Conservation (phyloP, 2,329 filamentous ascomycete species). For the Akanthomyces uredinophilus region DNA sequence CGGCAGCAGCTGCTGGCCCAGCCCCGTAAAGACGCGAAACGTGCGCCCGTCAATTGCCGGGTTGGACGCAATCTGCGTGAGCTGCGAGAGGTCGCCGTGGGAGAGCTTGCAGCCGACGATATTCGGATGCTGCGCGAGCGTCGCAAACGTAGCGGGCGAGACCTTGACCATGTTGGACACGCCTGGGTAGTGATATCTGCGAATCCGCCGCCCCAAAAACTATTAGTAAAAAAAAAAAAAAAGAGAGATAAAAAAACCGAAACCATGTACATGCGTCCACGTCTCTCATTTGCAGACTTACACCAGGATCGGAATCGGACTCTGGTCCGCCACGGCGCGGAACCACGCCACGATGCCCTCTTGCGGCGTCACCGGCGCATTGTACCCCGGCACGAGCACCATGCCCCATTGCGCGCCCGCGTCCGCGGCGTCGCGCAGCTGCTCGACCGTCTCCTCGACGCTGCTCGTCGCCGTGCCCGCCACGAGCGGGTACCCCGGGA, state of each 20-base stretch:
- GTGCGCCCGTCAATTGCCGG: conserved; percentile 48
- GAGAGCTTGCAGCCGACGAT: conserved; percentile 67
- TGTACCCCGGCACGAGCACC: conserved; percentile 56
- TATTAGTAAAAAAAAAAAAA: no score
- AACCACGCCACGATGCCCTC: conserved; percentile 55
- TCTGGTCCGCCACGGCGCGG: conserved; percentile 51
- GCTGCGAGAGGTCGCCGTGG: conserved; percentile 61
- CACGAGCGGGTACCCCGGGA: conserved; percentile 55
- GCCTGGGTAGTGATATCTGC: conserved; percentile 59
- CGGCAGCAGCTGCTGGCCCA: conserved; percentile 61
- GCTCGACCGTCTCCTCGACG: conserved; percentile 55
- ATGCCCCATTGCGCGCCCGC: conserved; percentile 57
- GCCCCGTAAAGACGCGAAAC: conserved; percentile 59
- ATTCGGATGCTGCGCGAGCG: conserved; percentile 56
- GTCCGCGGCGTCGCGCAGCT: conserved; percentile 49
- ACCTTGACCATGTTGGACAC: conserved; percentile 62
- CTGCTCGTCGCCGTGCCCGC: conserved; percentile 57
- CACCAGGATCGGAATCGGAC: conserved; percentile 55
- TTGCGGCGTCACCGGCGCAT: conserved; percentile 49
- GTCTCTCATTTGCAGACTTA: no score
- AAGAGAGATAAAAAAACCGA: no score
- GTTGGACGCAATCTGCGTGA: conserved; percentile 55
- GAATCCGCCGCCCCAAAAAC: no score
- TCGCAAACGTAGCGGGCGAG: conserved; percentile 50
- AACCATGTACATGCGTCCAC: no score